A percentile compares a stretch with the other conserved stretches of the same genome.
Evolutionary conservation across 345 rosid genomes (phyloP).

Genomic region (Euphorbia tirucalli): DNA sequence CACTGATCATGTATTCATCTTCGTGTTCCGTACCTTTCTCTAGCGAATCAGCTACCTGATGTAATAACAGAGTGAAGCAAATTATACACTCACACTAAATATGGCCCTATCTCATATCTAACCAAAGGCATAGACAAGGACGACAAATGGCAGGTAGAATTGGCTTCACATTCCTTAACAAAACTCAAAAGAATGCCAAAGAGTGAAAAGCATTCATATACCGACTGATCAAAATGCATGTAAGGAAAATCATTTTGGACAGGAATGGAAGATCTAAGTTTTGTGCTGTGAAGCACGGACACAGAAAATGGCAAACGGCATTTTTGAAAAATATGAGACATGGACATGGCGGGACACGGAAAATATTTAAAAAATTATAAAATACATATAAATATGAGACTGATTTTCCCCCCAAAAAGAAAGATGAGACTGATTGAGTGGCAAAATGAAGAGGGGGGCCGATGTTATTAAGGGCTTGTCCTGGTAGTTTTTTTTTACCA

Average conservation of each 20-base stretch:
- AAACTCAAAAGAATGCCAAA: background rate
- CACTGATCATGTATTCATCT: conserved; percentile 99
- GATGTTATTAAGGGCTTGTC: too few species aligned
- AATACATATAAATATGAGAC: too few species aligned
- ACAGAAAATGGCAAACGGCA: too few species aligned
- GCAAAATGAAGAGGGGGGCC: too few species aligned
- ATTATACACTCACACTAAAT: background rate
- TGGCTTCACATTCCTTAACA: background rate
- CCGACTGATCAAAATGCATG: background rate
- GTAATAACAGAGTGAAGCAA: background rate
- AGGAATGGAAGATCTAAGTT: background rate
- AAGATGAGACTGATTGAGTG: too few species aligned
- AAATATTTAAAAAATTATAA: too few species aligned
- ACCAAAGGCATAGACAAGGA: background rate
- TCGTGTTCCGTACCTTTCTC: conserved; percentile 99
- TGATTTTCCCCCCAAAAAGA: too few species aligned
- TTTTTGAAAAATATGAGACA: too few species aligned
- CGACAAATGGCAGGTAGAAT: background rate
- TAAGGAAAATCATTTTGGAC: background rate
- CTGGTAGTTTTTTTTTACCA: too few species aligned
- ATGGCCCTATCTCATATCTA: background rate
- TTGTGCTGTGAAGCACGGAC: too few species aligned
- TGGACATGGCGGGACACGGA: too few species aligned
- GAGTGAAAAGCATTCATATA: background rate
- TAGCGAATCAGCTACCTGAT: conserved; percentile 93